A percentile compares a stretch with the other conserved stretches of the same genome.
These are phyloP conservation scores for Suillus hirtellus DNA, from an alignment of 768 basidiomycete species.

Conservation along the genomic window DNA sequence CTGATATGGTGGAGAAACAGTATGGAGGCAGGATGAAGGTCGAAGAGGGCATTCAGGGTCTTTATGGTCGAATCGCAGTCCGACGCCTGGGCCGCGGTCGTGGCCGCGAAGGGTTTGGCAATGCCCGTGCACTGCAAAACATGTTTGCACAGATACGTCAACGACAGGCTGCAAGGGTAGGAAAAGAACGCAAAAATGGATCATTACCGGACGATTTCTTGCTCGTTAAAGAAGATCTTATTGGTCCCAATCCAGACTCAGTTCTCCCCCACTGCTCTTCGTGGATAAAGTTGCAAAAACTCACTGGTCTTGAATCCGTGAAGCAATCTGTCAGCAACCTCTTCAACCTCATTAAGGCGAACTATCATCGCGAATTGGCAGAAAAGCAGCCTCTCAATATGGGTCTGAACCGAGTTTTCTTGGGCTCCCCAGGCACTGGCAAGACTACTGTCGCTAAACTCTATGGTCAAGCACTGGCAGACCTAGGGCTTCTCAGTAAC, in stretches of 20 bases:
- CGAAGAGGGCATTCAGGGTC: constrained; percentile 28
- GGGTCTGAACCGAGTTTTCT: constrained; percentile 60
- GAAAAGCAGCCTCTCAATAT: constrained; percentile 48
- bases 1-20: constrained; percentile 40
- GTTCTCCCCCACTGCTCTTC: constrained; percentile 42
- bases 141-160: constrained; percentile 42
- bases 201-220: constrained; percentile 45
- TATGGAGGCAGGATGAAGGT: constrained; percentile 49
- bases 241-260: constrained; percentile 55
- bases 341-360: constrained; percentile 42
- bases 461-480: constrained; percentile 59
- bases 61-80: constrained; percentile 49
- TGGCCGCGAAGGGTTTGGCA: constrained; percentile 56
- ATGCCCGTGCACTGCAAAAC: constrained; percentile 55
- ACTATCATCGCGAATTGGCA: constrained; percentile 54
- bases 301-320: constrained; percentile 53
- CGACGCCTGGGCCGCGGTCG: constrained; percentile 55
- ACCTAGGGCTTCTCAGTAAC: constrained; percentile 57
- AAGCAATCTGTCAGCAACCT: constrained; percentile 50
- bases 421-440: constrained; percentile 66
- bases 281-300: constrained; percentile 47
- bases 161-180: constrained; percentile 50
- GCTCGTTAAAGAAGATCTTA: constrained; percentile 52
- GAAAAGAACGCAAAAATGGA: constrained; percentile 39
- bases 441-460: constrained; percentile 65